Base-by-base conservation (phyloP, 2,329 filamentous ascomycete genomes). In the Ophiostoma australiae region DNA sequence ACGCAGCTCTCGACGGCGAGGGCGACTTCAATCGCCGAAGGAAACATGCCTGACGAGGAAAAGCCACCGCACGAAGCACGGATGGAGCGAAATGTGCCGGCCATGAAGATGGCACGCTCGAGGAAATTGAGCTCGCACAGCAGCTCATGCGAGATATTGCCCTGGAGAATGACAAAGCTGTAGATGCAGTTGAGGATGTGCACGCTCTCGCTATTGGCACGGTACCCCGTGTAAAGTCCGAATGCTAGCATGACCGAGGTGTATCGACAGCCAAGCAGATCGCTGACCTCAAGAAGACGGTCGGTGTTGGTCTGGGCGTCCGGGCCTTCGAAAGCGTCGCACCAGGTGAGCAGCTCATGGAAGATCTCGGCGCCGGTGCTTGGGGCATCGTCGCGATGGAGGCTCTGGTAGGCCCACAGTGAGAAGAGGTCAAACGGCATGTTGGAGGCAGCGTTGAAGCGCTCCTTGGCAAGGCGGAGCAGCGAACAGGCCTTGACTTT, bases 211-310 rank as follows among this genome's bases (percentile, higher is more conserved):
- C 27, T 61, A 4, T 31, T 7, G 4, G n/a, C 20, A 23, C 48
- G 37, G 27, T 52, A 37, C 3, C 17, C 23, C 15, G 44, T 35
- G 23, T 66, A 65, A 4, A 70, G 63, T 13, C 69, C 63, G 41
- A 70, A 70, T 1, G 69, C 69, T 3, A 70, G 44, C 69, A 70
- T 70, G 4, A 70, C 44, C 6, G 69, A 67, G 20, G 69, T 70
- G 4, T 37, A 37, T 6, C 52, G 44, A 33, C 69, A 70, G n/a
- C 69, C 63, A 27, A 67, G 23, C 11, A 70, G 44, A n/a, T 61
- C 37, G n/a, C 52, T 37, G 44, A 70, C 63, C 10, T 65, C 23
- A 13, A 61, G 20, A 1, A 70, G 44, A 4, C 66, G 69, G 33
- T 55, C 44, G 8, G 63, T 33, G 44, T 31, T 31, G 63, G 4